phyloP scores from a whole-genome alignment of 2,329 filamentous ascomycete species.

The Nannizzia gypsea region DNA sequence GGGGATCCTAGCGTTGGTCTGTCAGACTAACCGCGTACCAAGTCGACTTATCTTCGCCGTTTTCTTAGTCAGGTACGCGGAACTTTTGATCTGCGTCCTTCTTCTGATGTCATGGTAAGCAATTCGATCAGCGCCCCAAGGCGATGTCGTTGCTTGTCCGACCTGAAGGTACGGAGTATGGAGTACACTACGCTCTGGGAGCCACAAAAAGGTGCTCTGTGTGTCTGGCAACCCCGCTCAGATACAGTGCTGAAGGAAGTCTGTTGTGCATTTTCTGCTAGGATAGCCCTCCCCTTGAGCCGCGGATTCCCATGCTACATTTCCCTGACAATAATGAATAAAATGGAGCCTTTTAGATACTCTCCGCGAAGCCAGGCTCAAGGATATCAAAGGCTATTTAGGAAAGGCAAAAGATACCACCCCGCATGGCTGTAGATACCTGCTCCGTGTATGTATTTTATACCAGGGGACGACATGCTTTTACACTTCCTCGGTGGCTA shows the following conservation, averaged over 20 bases:
- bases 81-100: neutral
- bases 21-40: neutral
- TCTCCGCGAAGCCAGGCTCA: neutral
- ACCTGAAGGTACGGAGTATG: neutral
- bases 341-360: neutral
- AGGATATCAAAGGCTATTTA: neutral
- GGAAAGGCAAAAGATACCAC: neutral
- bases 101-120: neutral
- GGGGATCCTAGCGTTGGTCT: neutral
- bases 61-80: neutral
- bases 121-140: neutral
- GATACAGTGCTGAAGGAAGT: neutral
- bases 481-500: neutral
- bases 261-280: neutral
- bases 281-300: conserved; percentile 1
- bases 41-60: neutral
- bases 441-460: neutral
- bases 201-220: neutral
- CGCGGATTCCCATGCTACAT: neutral
- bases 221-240: neutral
- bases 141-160: neutral
- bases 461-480: neutral
- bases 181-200: neutral
- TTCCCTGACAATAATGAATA: neutral
- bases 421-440: neutral